phyloP scores from a whole-genome alignment of 805 yeast species.

The Spathaspora boniae region DNA sequence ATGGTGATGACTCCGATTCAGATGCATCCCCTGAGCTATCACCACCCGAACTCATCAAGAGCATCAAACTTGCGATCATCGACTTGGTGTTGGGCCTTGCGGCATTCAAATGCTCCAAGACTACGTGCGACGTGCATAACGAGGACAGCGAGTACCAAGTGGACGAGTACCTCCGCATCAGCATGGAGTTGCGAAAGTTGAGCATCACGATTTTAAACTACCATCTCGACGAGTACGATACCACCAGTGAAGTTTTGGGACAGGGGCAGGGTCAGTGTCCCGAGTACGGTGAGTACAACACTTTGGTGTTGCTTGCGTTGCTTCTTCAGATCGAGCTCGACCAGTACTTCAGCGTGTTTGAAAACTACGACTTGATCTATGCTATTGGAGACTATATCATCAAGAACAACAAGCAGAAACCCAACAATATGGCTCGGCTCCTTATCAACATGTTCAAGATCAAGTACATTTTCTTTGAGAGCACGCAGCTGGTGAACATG shows the following conservation, averaged over 20 bases:
- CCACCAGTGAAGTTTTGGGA: constrained; percentile 12
- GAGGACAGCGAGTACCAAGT: constrained; percentile 15
- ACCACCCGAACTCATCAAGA: constrained; percentile 3
- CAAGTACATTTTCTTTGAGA: constrained; percentile 37
- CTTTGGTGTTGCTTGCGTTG: constrained; percentile 31
- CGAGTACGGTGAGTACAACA: constrained; percentile 25
- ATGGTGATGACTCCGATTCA: constrained; percentile 3
- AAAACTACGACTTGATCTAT: constrained; percentile 38
- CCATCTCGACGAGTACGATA: constrained; percentile 41
- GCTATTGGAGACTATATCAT: constrained; percentile 38
- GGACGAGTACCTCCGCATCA: constrained; percentile 22
- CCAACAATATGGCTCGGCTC: constrained; percentile 20
- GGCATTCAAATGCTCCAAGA: constrained; percentile 14
- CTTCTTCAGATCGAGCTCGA: constrained; percentile 38
- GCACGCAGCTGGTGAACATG: constrained; percentile 48
- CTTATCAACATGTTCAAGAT: constrained; percentile 28
- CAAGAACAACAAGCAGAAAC: constrained; percentile 13
- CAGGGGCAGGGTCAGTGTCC: constrained; percentile 5
- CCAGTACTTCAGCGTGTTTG: constrained; percentile 35
- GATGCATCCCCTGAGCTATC: constrained; percentile 9
- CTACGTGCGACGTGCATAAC: constrained; percentile 9
- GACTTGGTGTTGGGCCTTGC: constrained; percentile 23
- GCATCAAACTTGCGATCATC: constrained; percentile 22
- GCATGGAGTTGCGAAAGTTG: constrained; percentile 34
- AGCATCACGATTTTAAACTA: constrained; percentile 33